Evolutionary conservation across 1,284 basidiomycete species (phyloP).

Genomic region (Cryptococcus sp.): DNA sequence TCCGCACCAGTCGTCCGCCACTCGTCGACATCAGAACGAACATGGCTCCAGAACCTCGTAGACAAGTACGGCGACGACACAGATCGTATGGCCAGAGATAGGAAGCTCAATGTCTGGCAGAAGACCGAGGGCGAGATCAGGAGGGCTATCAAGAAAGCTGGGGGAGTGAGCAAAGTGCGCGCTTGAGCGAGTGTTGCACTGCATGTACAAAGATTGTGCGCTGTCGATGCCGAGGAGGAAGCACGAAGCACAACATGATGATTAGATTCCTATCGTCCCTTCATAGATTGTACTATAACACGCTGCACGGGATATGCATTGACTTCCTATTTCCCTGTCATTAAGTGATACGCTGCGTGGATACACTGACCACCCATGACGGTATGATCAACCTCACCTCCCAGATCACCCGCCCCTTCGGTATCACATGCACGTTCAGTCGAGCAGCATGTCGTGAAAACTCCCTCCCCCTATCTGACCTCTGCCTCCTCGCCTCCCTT

Average conservation of each 20-base stretch:
- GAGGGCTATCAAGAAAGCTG: slow-evolving; percentile 28
- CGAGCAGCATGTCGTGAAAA: slow-evolving; percentile 11
- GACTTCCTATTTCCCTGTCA: too few relatives aligned
- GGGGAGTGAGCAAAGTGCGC: slow-evolving; percentile 21
- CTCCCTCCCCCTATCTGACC: slow-evolving; percentile 16
- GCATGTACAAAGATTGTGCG: background rate
- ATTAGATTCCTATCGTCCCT: too few relatives aligned
- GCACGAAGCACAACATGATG: too few relatives aligned
- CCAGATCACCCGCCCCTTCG: too few relatives aligned
- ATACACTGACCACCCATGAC: too few relatives aligned
- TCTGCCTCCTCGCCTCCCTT: slow-evolving; percentile 4
- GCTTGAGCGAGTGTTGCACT: too few relatives aligned
- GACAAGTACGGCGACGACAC: slow-evolving; percentile 72
- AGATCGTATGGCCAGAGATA: slow-evolving; percentile 75
- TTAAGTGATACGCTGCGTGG: too few relatives aligned
- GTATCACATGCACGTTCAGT: too few relatives aligned
- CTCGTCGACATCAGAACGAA: slow-evolving; percentile 68
- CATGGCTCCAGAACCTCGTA: slow-evolving; percentile 70
- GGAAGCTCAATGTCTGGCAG: slow-evolving; percentile 79
- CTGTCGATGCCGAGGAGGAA: too few relatives aligned
- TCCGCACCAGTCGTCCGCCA: slow-evolving; percentile 60
- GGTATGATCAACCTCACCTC: too few relatives aligned
- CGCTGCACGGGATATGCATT: too few relatives aligned
- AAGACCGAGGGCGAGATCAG: slow-evolving; percentile 78
- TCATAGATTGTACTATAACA: too few relatives aligned